Evolutionary conservation across 176 grass and related monocot species (phyloP).

Genomic region (Themeda triandra): DNA sequence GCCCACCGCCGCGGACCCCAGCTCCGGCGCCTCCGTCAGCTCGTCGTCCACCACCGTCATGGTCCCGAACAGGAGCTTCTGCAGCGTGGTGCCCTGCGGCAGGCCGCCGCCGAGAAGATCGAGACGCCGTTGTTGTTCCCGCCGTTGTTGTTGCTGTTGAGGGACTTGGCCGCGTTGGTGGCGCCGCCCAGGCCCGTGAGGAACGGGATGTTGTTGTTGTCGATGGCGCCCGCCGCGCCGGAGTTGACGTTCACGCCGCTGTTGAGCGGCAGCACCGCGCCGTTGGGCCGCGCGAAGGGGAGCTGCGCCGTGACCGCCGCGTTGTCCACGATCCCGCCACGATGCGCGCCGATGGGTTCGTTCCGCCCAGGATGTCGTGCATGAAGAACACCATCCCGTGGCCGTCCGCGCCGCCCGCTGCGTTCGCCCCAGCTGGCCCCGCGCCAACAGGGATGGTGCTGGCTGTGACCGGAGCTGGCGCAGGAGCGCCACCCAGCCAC

Average conservation of each 20-base stretch:
- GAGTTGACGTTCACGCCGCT: slow-evolving; percentile 49
- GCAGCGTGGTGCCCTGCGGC: slow-evolving; percentile 55
- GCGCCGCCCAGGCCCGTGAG: slow-evolving; percentile 67
- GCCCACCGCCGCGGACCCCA: slow-evolving; percentile 41
- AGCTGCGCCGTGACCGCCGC: slow-evolving; percentile 41
- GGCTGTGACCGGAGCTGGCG: slow-evolving; percentile 5
- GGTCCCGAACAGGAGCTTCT: slow-evolving; percentile 61
- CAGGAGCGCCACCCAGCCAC: neutral
- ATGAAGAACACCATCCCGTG: slow-evolving; percentile 58
- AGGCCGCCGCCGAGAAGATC: slow-evolving; percentile 58
- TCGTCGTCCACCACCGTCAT: slow-evolving; percentile 80
- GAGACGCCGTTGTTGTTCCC: slow-evolving; percentile 24
- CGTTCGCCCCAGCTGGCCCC: neutral
- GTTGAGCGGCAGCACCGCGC: slow-evolving; percentile 50
- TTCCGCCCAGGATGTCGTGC: slow-evolving; percentile 66
- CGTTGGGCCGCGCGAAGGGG: slow-evolving; percentile 65
- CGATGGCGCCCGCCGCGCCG: slow-evolving; percentile 43
- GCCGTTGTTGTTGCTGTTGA: neutral
- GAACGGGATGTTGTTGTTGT: slow-evolving; percentile 77
- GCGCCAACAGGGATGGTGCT: neutral
- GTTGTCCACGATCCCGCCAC: slow-evolving; percentile 56
- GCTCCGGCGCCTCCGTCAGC: slow-evolving; percentile 54
- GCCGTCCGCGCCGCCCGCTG: slow-evolving; percentile 4
- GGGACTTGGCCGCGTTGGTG: slow-evolving; percentile 40
- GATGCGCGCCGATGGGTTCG: slow-evolving; percentile 73